Percentiles rank a stretch among this genome's conserved stretches.
These are phyloP conservation scores for Macrophomina tecta DNA, from an alignment of 2,329 filamentous ascomycete genomes.

Conservation along the genomic window DNA sequence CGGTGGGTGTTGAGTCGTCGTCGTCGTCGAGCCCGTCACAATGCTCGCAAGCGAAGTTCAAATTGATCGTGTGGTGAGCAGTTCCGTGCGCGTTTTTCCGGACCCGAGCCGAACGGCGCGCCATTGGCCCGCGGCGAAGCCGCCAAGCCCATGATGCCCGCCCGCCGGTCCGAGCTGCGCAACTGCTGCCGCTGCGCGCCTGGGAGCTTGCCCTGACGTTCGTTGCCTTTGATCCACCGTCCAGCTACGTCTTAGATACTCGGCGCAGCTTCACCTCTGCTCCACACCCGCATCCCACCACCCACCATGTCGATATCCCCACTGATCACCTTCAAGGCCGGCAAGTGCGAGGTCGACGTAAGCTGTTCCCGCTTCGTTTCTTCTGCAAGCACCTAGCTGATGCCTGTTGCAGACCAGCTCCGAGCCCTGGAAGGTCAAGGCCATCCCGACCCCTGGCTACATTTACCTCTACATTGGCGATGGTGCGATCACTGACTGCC, in stretches of 20 bases:
- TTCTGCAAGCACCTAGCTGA: constrained; percentile 3
- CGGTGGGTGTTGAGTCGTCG: constrained; percentile 29
- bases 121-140: constrained; percentile 16
- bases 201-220: constrained; percentile 20
- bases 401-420: constrained; percentile 44
- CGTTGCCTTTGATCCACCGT: constrained; percentile 29
- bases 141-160: constrained; percentile 24
- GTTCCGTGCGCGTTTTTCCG: constrained; percentile 24
- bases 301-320: constrained; percentile 77
- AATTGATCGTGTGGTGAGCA: constrained; percentile 26
- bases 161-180: neutral
- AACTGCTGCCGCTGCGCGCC: constrained; percentile 6
- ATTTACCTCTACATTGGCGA: constrained; percentile 93
- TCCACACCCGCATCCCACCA: constrained; percentile 3
- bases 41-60: constrained; percentile 24
- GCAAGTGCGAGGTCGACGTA: constrained; percentile 84
- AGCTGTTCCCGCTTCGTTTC: constrained; percentile 38
- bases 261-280: constrained; percentile 28
- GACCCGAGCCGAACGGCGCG: constrained; percentile 14
- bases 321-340: constrained; percentile 95
- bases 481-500: constrained; percentile 57
- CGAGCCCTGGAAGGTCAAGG: constrained; percentile 74
- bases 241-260: constrained; percentile 8
- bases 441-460: constrained; percentile 77
- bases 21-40: constrained; percentile 28